phyloP scores from a whole-genome alignment of 345 rosid genomes.

The Hypericum androsaemum region DNA sequence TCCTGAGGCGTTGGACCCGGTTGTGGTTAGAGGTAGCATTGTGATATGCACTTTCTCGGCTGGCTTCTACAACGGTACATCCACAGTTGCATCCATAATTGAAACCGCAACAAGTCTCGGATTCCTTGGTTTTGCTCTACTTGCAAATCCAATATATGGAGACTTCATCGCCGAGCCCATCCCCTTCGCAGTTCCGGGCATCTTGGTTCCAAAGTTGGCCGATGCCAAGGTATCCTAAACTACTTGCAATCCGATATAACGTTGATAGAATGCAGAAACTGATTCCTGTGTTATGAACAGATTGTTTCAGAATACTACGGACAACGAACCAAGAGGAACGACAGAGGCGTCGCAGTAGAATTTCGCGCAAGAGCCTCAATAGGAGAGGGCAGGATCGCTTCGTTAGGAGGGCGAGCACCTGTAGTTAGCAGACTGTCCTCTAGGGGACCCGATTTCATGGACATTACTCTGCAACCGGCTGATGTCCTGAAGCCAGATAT shows the following conservation, averaged over 20 bases:
- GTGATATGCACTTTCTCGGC: constrained; percentile 65
- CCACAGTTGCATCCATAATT: constrained; percentile 45
- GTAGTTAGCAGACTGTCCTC: constrained; percentile 66
- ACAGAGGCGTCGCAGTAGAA: constrained; percentile 24
- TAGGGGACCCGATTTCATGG: constrained; percentile 62
- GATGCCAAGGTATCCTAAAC: constrained; percentile 44
- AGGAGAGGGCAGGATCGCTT: constrained; percentile 55
- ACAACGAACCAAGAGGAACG: constrained; percentile 35
- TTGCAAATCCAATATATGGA: constrained; percentile 54
- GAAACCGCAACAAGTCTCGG: constrained; percentile 50
- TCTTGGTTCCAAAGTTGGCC: constrained; percentile 46
- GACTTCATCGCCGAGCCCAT: constrained; percentile 60
- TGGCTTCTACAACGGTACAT: constrained; percentile 54
- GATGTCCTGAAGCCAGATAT: constrained; percentile 81
- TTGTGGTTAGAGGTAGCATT: constrained; percentile 37
- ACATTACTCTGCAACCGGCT: constrained; percentile 28
- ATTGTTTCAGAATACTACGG: constrained; percentile 48
- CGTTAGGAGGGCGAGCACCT: constrained; percentile 42
- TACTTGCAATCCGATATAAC: neutral
- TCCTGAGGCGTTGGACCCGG: constrained; percentile 52
- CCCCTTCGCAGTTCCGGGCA: constrained; percentile 42
- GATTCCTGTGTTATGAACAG: constrained; percentile 21
- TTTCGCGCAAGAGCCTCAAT: constrained; percentile 46
- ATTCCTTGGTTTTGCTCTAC: constrained; percentile 51
- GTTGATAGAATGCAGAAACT: neutral